These are phyloP conservation scores for Nannochloris sp. DNA, from an alignment of 139 green algal genomes.

Conservation along the genomic window DNA sequence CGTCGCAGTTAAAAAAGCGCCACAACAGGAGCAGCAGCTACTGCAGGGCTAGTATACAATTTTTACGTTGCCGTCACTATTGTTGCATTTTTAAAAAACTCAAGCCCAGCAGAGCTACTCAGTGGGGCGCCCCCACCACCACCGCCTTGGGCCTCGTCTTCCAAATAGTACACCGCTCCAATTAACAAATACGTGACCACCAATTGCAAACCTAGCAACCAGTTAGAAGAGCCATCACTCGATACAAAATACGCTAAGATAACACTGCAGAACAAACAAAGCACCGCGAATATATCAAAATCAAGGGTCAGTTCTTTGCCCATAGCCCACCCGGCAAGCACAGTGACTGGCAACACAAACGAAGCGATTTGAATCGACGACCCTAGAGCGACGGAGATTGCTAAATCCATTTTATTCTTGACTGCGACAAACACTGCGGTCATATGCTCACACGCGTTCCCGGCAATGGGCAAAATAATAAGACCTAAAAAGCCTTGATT, in stretches of 20 bases:
- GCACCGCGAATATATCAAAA: constrained; percentile 49
- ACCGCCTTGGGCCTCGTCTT: too few relatives aligned
- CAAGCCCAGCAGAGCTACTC: too few relatives aligned
- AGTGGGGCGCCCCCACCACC: too few relatives aligned
- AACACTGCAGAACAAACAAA: constrained; percentile 43
- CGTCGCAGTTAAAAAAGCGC: too few relatives aligned
- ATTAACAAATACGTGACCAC: constrained; percentile 53
- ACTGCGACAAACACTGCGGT: constrained; percentile 83
- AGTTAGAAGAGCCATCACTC: constrained; percentile 60
- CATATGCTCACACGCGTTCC: constrained; percentile 87
- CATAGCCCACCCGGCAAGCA: constrained; percentile 67
- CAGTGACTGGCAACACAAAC: constrained; percentile 75
- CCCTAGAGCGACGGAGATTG: constrained; percentile 75
- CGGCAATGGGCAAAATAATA: constrained; percentile 79
- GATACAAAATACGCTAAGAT: constrained; percentile 76
- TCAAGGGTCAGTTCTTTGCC: constrained; percentile 62
- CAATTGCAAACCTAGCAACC: constrained; percentile 70
- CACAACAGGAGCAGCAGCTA: too few relatives aligned
- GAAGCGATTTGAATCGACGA: constrained; percentile 79
- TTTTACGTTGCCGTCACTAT: too few relatives aligned
- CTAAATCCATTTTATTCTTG: constrained; percentile 90
- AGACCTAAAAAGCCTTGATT: constrained; percentile 70
- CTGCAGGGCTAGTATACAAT: too few relatives aligned
- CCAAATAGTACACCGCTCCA: constrained; percentile 24
- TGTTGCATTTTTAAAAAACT: too few relatives aligned